Evolutionary conservation across 2,329 filamentous ascomycete species (phyloP).

Genomic region (Epichloe baconii): DNA sequence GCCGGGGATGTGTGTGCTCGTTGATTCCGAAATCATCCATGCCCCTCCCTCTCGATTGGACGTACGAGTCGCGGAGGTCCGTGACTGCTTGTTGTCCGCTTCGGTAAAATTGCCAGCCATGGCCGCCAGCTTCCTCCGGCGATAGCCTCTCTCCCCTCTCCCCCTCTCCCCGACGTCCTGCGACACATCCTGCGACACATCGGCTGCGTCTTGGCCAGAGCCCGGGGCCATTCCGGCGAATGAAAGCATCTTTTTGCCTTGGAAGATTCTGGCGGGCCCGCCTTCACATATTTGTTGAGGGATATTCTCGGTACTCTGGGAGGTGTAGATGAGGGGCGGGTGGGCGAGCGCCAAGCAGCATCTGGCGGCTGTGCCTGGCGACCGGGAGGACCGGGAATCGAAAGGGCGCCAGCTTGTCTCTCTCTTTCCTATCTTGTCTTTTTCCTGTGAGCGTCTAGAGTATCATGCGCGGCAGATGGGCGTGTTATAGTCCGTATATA

Average conservation of each 20-base stretch:
- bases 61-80: conserved; percentile 46
- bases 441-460: no score
- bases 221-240: conserved; percentile 12
- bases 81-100: conserved; percentile 43
- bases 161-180: conserved; percentile 14
- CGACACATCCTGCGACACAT: conserved; percentile 13
- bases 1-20: conserved; percentile 45
- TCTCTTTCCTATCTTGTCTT: not conserved
- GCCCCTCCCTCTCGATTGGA: conserved; percentile 32
- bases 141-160: conserved; percentile 37
- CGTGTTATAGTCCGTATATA: no score
- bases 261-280: conserved; percentile 17
- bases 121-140: conserved; percentile 63
- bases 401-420: conserved; percentile 29
- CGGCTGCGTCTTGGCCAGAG: conserved; percentile 16
- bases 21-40: conserved; percentile 17
- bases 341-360: conserved; percentile 26
- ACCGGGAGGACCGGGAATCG: conserved; percentile 26
- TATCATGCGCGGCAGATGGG: no score
- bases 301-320: conserved; percentile 1
- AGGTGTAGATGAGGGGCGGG: not conserved
- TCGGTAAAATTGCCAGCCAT: conserved; percentile 43
- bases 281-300: conserved; percentile 21
- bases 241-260: conserved; percentile 17
- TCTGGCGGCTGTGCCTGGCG: conserved; percentile 27